Conservation (phyloP, 805 yeast genomes). For the baker's yeast (Saccharomyces cerevisiae) region DNA sequence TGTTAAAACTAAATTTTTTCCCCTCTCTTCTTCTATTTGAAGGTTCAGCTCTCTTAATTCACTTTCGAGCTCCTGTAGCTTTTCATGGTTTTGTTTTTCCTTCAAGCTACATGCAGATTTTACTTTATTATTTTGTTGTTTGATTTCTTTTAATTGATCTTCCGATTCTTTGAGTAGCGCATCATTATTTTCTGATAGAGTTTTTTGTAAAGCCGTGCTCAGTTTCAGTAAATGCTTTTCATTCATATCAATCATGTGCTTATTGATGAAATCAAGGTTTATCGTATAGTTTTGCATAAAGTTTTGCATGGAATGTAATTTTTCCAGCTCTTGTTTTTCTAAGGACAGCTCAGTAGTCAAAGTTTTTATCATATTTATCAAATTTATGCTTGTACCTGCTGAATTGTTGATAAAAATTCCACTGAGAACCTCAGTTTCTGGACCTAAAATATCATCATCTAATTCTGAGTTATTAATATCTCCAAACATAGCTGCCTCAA, state of each 20-base stretch:
- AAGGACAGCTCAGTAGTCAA: constrained; percentile 48
- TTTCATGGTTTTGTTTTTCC: constrained; percentile 9
- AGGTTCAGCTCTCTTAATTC: constrained; percentile 29
- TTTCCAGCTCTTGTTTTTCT: constrained; percentile 51
- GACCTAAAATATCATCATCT: constrained; percentile 44
- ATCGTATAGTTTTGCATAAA: constrained; percentile 45
- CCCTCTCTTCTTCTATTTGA: constrained; percentile 28
- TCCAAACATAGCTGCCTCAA: constrained; percentile 56
- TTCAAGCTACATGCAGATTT: constrained; percentile 9
- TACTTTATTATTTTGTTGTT: constrained; percentile 10
- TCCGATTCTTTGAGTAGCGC: constrained; percentile 13
- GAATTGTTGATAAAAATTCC: constrained; percentile 55
- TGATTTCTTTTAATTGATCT: constrained; percentile 13
- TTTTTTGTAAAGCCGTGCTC: constrained; percentile 24
- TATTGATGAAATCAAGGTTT: constrained; percentile 25
- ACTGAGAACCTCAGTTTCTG: constrained; percentile 39
- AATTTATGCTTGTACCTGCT: constrained; percentile 46
- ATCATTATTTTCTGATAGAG: constrained; percentile 23
- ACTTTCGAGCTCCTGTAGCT: constrained; percentile 16
- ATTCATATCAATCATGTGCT: constrained; percentile 27
- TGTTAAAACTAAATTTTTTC: constrained; percentile 20
- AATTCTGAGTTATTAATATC: constrained; percentile 41
- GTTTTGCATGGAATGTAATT: constrained; percentile 44
- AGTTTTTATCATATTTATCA: constrained; percentile 48
- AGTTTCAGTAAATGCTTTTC: constrained; percentile 24